These are phyloP conservation scores for Leishmania braziliensis DNA, from an alignment of 208 protist genomes.

Conservation along the genomic window DNA sequence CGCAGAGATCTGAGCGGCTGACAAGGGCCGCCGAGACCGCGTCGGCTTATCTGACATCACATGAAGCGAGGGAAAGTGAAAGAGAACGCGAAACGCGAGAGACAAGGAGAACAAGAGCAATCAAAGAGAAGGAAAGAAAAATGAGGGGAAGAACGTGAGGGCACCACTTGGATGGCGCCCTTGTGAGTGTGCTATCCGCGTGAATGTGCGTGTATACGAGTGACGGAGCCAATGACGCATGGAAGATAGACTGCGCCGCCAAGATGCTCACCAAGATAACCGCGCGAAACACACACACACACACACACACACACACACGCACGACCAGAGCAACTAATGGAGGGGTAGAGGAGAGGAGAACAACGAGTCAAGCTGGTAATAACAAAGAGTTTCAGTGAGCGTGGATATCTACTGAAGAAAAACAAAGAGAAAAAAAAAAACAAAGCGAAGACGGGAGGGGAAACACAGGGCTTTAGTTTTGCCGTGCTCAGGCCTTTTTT, in stretches of 20 bases:
- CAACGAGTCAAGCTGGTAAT: not conserved
- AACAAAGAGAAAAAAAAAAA: not conserved
- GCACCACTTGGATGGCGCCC: not conserved
- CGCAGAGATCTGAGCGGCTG: not conserved
- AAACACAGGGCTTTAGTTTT: not conserved
- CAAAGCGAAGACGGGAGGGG: not conserved
- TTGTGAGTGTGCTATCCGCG: not conserved
- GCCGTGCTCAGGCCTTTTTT: not conserved
- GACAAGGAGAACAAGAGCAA: not conserved
- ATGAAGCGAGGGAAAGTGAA: not conserved
- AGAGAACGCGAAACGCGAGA: not conserved
- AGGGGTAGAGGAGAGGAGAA: not conserved
- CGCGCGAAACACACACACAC: not conserved
- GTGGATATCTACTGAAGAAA: not conserved
- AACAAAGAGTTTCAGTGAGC: not conserved
- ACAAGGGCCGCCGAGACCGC: not conserved
- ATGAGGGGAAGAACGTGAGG: not conserved
- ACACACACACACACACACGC: not conserved
- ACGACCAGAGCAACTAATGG: not conserved
- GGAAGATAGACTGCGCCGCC: not conserved
- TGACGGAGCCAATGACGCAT: not conserved
- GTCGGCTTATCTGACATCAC: conserved; percentile 1
- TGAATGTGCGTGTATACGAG: not conserved
- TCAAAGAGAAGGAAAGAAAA: not conserved
- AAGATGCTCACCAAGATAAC: not conserved